Evolutionary conservation across 1,284 basidiomycete genomes (phyloP).

Genomic region (Peniophora sp.): DNA sequence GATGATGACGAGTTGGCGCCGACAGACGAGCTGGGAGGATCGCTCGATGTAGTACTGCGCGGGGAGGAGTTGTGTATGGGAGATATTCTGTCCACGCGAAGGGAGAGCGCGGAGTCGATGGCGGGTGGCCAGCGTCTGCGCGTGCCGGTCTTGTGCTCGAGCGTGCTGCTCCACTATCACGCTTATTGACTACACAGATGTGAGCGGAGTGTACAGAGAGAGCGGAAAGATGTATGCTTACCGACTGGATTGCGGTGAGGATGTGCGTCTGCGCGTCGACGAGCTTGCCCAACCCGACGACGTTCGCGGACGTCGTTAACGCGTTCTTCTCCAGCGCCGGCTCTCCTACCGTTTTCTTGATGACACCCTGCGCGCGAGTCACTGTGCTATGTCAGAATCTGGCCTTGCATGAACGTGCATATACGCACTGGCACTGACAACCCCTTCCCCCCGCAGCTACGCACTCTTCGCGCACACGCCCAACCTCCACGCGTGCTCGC

Average conservation of each 20-base stretch:
- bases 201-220: no score
- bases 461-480: conserved; percentile 19
- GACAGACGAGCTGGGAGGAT: no score
- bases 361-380: conserved; percentile 49
- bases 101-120: no score
- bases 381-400: conserved; percentile 26
- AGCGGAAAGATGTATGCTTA: neutral
- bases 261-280: neutral
- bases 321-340: conserved; percentile 41
- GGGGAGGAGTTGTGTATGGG: no score
- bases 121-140: no score
- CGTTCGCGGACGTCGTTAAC: neutral
- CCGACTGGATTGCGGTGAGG: neutral
- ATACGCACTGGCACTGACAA: conserved; percentile 18
- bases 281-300: neutral
- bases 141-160: no score
- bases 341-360: conserved; percentile 47
- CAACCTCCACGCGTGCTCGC: conserved; percentile 21
- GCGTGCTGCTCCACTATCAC: no score
- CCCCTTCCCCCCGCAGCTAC: conserved; percentile 16
- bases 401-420: conserved; percentile 15
- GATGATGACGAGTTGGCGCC: no score
- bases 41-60: no score
- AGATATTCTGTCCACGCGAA: no score
- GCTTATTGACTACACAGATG: no score